These are phyloP conservation scores for Kurtzmaniella cleridarum DNA, from an alignment of 805 yeast species.

Conservation along the genomic window DNA sequence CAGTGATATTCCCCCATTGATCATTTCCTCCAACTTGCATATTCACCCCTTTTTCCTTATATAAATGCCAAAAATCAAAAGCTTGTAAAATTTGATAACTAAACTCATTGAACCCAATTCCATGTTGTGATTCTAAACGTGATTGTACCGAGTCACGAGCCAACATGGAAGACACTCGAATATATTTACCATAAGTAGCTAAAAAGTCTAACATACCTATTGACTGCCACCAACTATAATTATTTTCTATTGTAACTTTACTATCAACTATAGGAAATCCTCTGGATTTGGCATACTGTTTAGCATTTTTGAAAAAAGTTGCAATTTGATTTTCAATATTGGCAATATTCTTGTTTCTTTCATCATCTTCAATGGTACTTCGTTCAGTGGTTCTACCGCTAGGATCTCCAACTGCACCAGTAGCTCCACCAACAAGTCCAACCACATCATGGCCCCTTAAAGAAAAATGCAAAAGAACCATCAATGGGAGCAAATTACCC, in stretches of 20 bases:
- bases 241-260: slow-evolving; percentile 46
- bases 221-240: slow-evolving; percentile 81
- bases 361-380: slow-evolving; percentile 44
- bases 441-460: slow-evolving; percentile 81
- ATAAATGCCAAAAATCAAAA: slow-evolving; percentile 83
- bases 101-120: slow-evolving; percentile 91
- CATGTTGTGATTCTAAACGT: slow-evolving; percentile 61
- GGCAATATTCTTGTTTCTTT: slow-evolving; percentile 51
- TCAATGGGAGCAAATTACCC: slow-evolving; percentile 84
- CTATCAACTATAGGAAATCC: slow-evolving; percentile 21
- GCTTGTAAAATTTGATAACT: slow-evolving; percentile 92
- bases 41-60: slow-evolving; percentile 50
- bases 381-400: slow-evolving; percentile 86
- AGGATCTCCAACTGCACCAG: slow-evolving; percentile 95
- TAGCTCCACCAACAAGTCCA: slow-evolving; percentile 89
- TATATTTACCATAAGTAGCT: slow-evolving; percentile 67
- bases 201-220: slow-evolving; percentile 74
- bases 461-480: slow-evolving; percentile 78
- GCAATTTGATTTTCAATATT: slow-evolving; percentile 59
- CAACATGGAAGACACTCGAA: slow-evolving; percentile 82
- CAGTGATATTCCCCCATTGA: slow-evolving; percentile 97
- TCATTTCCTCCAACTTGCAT: slow-evolving; percentile 95
- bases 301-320: slow-evolving; percentile 56
- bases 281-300: slow-evolving; percentile 54
- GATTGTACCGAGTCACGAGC: slow-evolving; percentile 82